Percentiles rank a stretch among this genome's conserved stretches.
Conservation (phyloP, 1,284 basidiomycete species). For the Phylloporus gajari region DNA sequence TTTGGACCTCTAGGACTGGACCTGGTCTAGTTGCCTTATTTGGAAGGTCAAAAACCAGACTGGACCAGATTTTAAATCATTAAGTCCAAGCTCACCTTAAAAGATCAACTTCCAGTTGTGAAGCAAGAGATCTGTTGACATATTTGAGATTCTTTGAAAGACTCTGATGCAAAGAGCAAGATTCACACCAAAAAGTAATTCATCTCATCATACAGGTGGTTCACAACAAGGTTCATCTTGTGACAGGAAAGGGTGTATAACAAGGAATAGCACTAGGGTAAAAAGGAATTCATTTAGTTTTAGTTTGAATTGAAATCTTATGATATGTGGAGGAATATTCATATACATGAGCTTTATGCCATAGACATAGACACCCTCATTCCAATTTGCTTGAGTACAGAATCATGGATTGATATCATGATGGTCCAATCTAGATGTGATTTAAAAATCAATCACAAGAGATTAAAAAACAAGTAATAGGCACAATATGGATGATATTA, state of each 20-base stretch:
- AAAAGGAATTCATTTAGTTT: conserved; percentile 8
- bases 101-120: conserved; percentile 81
- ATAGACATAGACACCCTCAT: conserved; percentile 68
- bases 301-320: conserved; percentile 17
- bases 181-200: background rate
- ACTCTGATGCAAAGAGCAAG: background rate
- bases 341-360: conserved; percentile 78
- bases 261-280: conserved; percentile 7
- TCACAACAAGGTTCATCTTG: conserved; percentile 85
- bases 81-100: conserved; percentile 68
- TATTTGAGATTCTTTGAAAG: no score
- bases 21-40: no score
- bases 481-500: background rate
- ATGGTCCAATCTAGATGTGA: conserved; percentile 69
- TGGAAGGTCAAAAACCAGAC: no score
- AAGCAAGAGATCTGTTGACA: conserved; percentile 67
- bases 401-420: conserved; percentile 76
- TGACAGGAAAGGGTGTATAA: conserved; percentile 15
- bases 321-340: conserved; percentile 16
- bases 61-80: no score
- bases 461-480: conserved; percentile 1
- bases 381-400: conserved; percentile 80
- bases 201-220: conserved; percentile 80
- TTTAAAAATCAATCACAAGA: conserved; percentile 10
- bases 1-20: no score